Evolutionary conservation across 164 flowering plant species (phyloP), one percentile per base, ranked within the genome.

Genomic region (Akebia trifoliata): DNA sequence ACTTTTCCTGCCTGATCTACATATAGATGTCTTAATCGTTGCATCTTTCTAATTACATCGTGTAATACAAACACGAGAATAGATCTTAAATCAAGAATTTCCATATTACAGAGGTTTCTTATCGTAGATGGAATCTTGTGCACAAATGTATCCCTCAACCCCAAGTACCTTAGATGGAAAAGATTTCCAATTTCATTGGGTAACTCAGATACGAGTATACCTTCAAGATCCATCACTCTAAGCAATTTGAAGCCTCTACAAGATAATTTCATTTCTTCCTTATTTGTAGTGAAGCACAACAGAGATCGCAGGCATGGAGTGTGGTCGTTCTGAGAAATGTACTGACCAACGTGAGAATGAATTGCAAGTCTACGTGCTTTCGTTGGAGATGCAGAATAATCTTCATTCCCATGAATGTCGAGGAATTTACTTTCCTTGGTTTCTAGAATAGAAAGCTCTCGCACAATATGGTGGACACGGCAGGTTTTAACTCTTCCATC

Each of bases 151-250:
- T 20, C 1, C 9, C n/a, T 20, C 14, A 60, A 21, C 8, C 49
- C 48, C 4, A 60, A 40, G 36, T 39, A 60, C 38, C 63, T 60
- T 20, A 60, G 50, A 28, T 60, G 56, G 38, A 60, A 15, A 6
- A 60, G 20, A 18, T 50, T 40, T 10, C 55, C 62, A 0, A 59
- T 26, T 8, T 26, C 54, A 25, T 18, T 28, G 3, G 62, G 53
- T 28, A 49, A 39, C 6, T 40, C 18, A 21, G 28, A 11, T 26
- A 14, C 20, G 48, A 30, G 1, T 7, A 57, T 2, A 44, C 28
- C 38, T 9, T 26, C 4, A 14, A 60, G 32, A 18, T 60, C 56
- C 8, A 60, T 14, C 9, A 60, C 48, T n/a, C 63, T 48, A 1
- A 60, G 47, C 42, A 60, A 36, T 22, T 30, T 31, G 45, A 49